These are phyloP conservation scores for Fusarium liriodendri DNA, from an alignment of 2,329 filamentous ascomycete species.

Conservation along the genomic window DNA sequence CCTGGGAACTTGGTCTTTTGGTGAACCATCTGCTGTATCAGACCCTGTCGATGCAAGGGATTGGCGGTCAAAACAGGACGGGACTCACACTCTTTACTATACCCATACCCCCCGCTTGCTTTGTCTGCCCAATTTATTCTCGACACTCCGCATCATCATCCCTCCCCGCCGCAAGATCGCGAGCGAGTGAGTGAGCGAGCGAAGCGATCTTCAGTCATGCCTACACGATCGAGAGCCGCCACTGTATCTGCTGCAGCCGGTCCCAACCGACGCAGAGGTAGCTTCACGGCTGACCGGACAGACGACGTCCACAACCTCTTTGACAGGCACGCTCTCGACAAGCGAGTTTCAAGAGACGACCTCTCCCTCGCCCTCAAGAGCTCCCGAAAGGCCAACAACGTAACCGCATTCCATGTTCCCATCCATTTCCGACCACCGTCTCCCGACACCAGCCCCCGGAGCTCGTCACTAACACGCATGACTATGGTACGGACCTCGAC, in stretches of 20 bases:
- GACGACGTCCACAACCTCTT: conserved; percentile 19
- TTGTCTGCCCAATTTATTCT: conserved; percentile 34
- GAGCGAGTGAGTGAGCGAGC: neutral
- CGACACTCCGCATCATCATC: conserved; percentile 22
- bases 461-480: conserved; percentile 43
- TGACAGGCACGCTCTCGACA: conserved; percentile 43
- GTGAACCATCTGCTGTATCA: conserved; percentile 45
- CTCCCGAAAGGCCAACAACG: conserved; percentile 47
- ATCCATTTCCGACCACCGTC: conserved; percentile 56
- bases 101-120: conserved; percentile 16
- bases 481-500: conserved; percentile 54
- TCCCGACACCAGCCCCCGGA: conserved; percentile 54
- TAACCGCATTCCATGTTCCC: conserved; percentile 55
- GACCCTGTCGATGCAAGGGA: conserved; percentile 42
- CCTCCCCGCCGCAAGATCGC: conserved; percentile 23
- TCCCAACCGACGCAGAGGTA: conserved; percentile 37
- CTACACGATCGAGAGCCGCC: conserved; percentile 39
- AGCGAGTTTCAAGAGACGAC: conserved; percentile 59
- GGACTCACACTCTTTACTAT: conserved; percentile 35
- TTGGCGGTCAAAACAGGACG: conserved; percentile 34
- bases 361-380: conserved; percentile 47
- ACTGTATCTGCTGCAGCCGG: conserved; percentile 37
- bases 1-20: conserved; percentile 28
- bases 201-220: conserved; percentile 35
- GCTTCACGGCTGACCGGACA: conserved; percentile 38